Evolutionary conservation across 2,329 filamentous ascomycete genomes (phyloP).

Genomic region (Trichophyton simii): DNA sequence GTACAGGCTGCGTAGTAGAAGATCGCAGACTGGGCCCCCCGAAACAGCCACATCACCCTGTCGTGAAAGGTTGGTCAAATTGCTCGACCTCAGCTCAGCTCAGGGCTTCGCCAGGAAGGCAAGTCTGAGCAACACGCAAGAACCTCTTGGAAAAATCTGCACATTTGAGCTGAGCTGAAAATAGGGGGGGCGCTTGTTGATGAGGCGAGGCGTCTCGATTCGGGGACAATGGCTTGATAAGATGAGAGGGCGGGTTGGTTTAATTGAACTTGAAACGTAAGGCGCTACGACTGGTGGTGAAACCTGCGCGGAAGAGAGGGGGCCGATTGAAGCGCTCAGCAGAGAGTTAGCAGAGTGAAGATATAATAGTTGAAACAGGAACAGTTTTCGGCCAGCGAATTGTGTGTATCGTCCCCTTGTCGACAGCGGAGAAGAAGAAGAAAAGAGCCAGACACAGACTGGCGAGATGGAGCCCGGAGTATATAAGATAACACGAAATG

Average conservation of each 20-base stretch:
- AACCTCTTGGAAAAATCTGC: not conserved
- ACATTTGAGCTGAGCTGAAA: not conserved
- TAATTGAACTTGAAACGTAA: not conserved
- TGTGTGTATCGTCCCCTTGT: not conserved
- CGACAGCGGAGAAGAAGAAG: not conserved
- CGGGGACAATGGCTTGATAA: not conserved
- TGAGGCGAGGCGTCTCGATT: not conserved
- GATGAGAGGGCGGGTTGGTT: not conserved
- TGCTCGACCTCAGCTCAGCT: not conserved
- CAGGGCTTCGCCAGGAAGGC: slow-evolving; percentile 1
- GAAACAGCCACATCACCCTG: slow-evolving; percentile 34
- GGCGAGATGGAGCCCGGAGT: not conserved
- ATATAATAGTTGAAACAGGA: not conserved
- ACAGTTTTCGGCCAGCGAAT: slow-evolving; percentile 4
- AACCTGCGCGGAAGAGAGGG: not conserved
- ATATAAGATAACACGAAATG: not conserved
- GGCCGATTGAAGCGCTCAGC: not conserved
- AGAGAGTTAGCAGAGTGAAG: not conserved
- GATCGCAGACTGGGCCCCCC: slow-evolving; percentile 38
- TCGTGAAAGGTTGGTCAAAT: not conserved
- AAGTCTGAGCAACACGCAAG: not conserved
- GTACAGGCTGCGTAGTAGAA: slow-evolving; percentile 40
- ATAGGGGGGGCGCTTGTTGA: no score
- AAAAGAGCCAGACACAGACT: not conserved
- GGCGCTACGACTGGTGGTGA: not conserved